Percentiles rank a stretch among this genome's conserved stretches.
phyloP scores from a whole-genome alignment of 129 eudicot genomes.

The Arctium minus region DNA sequence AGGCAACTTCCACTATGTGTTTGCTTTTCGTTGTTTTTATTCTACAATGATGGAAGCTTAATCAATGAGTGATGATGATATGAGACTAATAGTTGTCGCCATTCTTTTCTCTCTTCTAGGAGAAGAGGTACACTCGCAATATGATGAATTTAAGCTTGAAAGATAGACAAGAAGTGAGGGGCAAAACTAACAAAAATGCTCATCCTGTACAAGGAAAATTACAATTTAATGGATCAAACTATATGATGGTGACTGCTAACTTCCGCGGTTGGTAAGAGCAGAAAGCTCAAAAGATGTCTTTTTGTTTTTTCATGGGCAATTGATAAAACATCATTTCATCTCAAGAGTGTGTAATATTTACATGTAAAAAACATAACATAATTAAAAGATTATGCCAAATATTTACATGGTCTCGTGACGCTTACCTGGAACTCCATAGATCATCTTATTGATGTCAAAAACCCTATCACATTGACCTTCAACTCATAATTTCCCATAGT shows the following conservation, averaged over 20 bases:
- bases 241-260: not conserved
- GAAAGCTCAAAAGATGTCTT: not conserved
- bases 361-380: not conserved
- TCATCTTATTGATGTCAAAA: constrained; percentile 24
- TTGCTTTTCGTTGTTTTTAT: not conserved
- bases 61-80: not conserved
- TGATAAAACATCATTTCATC: not conserved
- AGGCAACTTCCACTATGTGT: not conserved
- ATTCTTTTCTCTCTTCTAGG: not conserved
- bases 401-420: not conserved
- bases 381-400: not conserved
- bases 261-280: not conserved
- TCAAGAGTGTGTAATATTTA: not conserved
- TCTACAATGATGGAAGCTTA: not conserved
- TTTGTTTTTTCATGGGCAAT: not conserved
- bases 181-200: too few relatives aligned
- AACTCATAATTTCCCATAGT: constrained; percentile 23
- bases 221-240: not conserved
- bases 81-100: not conserved
- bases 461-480: constrained; percentile 24
- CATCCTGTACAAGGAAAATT: too few relatives aligned
- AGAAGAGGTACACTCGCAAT: not conserved
- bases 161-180: too few relatives aligned
- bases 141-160: not conserved
- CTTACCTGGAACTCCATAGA: not conserved